Base-by-base conservation (phyloP, 1,139 yeast species). In the Nakaseomyces delphensis region DNA sequence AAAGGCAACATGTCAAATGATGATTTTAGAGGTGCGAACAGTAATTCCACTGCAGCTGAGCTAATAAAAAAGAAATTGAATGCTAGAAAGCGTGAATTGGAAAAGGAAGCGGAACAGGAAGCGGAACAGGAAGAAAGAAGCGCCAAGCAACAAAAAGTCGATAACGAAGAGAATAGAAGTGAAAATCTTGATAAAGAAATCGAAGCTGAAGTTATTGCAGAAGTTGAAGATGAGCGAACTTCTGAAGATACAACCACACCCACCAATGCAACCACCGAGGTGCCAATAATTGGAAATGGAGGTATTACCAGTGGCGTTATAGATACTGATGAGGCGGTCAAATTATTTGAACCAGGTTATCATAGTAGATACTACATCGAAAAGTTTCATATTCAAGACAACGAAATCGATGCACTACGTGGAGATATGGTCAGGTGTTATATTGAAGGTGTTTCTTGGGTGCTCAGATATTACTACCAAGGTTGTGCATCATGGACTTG, bases 401-500 rank as follows among this genome's bases (percentile, higher is more conserved):
- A 71, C 4, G 84, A 83, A 51, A 71, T 79, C 27, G 72, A 74
- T 1, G 61, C 63, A 13, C 70, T 77, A 30, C 73, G 82, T 42
- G 72, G 73, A 46, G 70, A 74, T 35, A 78, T 91, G 55, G 89
- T 81, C 0, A 69, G 69, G 41, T 75, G 79, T 45, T 93, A 93
- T 59, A 74, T 93, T 45, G 96, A 91, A 63, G 99, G 99, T 47
- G 83, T 91, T 5, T 79, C 95, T 14, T 93, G 99, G 99, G 96
- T 83, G 1, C 69, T 91, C 48, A 65, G 84, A 44, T 93, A 93
- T 62, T 93, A 93, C 65, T 91, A 85, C 61, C 98, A 91, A 65
- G 97, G 96, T 3, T 91, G 97, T 65, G 95, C 96, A 0, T 89
- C 97, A 0, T 93, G 99, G 99, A 83, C 81, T 45, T 93, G 98